These are phyloP conservation scores for Mycocentrospora acerina DNA, from an alignment of 2,329 filamentous ascomycete genomes.

Conservation along the genomic window DNA sequence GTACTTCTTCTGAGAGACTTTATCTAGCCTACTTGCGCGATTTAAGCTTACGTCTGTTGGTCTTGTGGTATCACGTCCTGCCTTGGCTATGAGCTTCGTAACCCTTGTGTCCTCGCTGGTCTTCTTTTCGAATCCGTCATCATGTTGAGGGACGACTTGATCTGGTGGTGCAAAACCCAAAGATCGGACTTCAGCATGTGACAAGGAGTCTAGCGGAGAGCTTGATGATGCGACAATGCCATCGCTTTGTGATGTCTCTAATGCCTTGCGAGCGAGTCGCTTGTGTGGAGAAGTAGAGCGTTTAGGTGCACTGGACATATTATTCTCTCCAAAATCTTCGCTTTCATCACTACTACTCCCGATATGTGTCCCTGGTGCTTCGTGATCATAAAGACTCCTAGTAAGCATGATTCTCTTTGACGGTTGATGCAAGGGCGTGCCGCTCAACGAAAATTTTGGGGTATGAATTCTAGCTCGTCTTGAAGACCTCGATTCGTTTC, in stretches of 20 bases:
- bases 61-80: constrained; percentile 46
- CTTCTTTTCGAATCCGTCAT: constrained; percentile 61
- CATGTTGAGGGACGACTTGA: constrained; percentile 36
- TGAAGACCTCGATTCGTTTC: constrained; percentile 48
- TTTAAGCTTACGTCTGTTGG: constrained; percentile 48
- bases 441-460: constrained; percentile 37
- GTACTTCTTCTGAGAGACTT: constrained; percentile 59
- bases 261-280: constrained; percentile 6
- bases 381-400: constrained; percentile 54
- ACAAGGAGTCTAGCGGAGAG: constrained; percentile 3
- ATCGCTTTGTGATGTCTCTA: constrained; percentile 17
- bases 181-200: constrained; percentile 3
- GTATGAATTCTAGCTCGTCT: constrained; percentile 48
- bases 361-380: constrained; percentile 54
- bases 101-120: constrained; percentile 49
- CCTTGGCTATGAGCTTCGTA: constrained; percentile 48
- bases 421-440: constrained; percentile 29
- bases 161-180: constrained; percentile 5
- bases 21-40: constrained; percentile 55
- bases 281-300: constrained; percentile 20
- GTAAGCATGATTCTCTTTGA: constrained; percentile 43
- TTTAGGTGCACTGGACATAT: constrained; percentile 10
- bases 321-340: constrained; percentile 18
- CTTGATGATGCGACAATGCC: constrained; percentile 19
- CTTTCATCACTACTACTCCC: constrained; percentile 32